Percentiles rank a stretch among this genome's conserved stretches.
Evolutionary conservation across 768 basidiomycete genomes (phyloP).

Genomic region (Leccinum aurantiacum): DNA sequence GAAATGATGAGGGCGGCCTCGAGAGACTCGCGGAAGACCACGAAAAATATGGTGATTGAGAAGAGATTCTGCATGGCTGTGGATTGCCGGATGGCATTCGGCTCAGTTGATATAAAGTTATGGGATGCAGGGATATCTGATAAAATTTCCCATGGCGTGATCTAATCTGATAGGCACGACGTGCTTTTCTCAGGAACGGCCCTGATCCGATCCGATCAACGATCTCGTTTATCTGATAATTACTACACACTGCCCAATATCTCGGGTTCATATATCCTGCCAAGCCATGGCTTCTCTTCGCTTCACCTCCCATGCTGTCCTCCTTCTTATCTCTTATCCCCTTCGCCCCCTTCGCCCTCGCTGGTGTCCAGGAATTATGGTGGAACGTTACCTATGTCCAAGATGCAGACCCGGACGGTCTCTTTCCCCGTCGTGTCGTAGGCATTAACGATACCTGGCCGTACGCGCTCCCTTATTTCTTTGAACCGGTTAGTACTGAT

Average conservation of each 20-base stretch:
- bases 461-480: slow-evolving; percentile 44
- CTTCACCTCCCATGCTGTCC: slow-evolving; percentile 4
- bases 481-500: background rate
- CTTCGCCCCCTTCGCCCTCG: slow-evolving; percentile 42
- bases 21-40: slow-evolving; percentile 92
- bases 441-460: slow-evolving; percentile 96
- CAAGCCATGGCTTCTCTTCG: too few species aligned
- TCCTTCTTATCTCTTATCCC: slow-evolving; percentile 18
- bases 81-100: too few species aligned
- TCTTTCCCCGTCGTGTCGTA: slow-evolving; percentile 71
- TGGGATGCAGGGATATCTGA: slow-evolving; percentile 2
- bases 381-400: slow-evolving; percentile 90
- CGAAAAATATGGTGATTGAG: slow-evolving; percentile 93
- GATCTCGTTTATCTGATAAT: slow-evolving; percentile 11
- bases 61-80: slow-evolving; percentile 55
- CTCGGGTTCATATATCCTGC: background rate
- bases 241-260: background rate
- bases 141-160: background rate
- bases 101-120: background rate
- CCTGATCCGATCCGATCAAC: background rate
- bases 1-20: slow-evolving; percentile 93
- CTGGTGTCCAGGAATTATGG: slow-evolving; percentile 74
- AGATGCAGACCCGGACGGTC: slow-evolving; percentile 80
- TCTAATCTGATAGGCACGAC: slow-evolving; percentile 4
- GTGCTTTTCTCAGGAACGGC: background rate